These are phyloP conservation scores for Paracoccidioides brasiliensis DNA, from an alignment of 2,329 filamentous ascomycete species.

Conservation along the genomic window DNA sequence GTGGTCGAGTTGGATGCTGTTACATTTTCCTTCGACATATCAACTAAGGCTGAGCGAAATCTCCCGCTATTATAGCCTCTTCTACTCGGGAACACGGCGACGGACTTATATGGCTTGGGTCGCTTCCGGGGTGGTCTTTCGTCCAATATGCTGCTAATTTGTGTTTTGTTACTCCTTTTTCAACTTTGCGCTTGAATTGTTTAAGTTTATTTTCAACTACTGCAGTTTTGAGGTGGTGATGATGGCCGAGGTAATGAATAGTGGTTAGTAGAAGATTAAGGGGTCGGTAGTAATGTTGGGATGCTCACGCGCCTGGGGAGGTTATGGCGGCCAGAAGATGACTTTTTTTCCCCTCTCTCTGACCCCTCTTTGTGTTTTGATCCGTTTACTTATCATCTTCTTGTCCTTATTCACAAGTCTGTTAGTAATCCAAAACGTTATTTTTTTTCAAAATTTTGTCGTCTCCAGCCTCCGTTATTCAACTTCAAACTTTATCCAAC, in stretches of 20 bases:
- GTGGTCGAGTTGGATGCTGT: not conserved
- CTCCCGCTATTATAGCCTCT: slow-evolving; percentile 2
- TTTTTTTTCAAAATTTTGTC: not conserved
- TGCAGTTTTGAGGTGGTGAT: not conserved
- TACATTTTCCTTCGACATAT: slow-evolving; percentile 3
- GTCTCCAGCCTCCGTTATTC: not conserved
- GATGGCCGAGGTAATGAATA: not conserved
- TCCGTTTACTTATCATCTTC: slow-evolving; percentile 1
- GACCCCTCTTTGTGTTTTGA: not conserved
- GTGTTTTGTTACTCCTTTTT: slow-evolving; percentile 7
- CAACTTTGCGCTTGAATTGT: not conserved
- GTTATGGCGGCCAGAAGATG: not conserved
- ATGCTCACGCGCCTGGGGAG: slow-evolving; percentile 1
- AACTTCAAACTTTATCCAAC: not conserved
- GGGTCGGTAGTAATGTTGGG: not conserved
- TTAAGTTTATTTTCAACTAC: not conserved
- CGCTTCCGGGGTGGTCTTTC: slow-evolving; percentile 35
- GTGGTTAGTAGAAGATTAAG: not conserved
- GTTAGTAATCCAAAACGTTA: not conserved
- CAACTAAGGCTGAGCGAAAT: slow-evolving; percentile 18
- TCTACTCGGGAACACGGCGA: slow-evolving; percentile 23
- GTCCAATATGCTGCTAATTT: slow-evolving; percentile 22
- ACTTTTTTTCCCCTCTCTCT: not conserved
- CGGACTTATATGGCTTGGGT: slow-evolving; percentile 32
- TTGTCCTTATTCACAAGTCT: not conserved